A percentile compares a stretch with the other conserved stretches of the same genome.
Conservation (phyloP, 257 asterid species). For the Penstemon newberryi region DNA sequence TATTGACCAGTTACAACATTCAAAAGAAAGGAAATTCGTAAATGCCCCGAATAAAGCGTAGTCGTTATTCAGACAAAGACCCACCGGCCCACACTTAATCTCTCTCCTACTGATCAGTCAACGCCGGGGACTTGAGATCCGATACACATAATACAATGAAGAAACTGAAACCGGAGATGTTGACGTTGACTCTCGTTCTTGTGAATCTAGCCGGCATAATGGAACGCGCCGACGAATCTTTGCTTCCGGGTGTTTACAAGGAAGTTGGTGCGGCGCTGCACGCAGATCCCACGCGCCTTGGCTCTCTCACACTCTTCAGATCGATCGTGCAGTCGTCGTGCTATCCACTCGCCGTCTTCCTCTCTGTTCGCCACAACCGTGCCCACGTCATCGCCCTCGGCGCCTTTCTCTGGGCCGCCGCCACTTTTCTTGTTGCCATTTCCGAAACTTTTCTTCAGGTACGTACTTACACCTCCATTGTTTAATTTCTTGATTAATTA, state of each 20-base stretch:
- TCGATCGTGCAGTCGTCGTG: slow-evolving; percentile 80
- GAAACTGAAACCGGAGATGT: slow-evolving; percentile 47
- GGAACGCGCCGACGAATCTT: slow-evolving; percentile 86
- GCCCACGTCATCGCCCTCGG: slow-evolving; percentile 71
- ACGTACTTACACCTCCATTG: neutral
- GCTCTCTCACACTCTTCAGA: slow-evolving; percentile 70
- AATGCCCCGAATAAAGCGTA: no score
- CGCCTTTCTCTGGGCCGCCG: slow-evolving; percentile 91
- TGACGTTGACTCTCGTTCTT: slow-evolving; percentile 59
- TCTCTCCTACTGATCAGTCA: neutral
- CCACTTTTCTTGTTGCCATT: slow-evolving; percentile 62
- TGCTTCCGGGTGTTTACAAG: slow-evolving; percentile 83
- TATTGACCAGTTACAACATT: no score
- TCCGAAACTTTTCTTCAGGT: slow-evolving; percentile 79
- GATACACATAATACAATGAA: slow-evolving; percentile 1
- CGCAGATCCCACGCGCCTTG: slow-evolving; percentile 84
- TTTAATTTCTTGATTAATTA: no score
- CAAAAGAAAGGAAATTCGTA: no score
- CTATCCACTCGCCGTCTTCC: slow-evolving; percentile 85
- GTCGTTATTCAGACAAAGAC: no score
- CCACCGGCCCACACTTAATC: no score
- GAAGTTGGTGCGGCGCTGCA: slow-evolving; percentile 84
- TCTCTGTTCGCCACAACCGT: slow-evolving; percentile 73
- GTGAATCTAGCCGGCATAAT: slow-evolving; percentile 82
- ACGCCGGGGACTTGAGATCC: no score